Conservation (phyloP, 352 stramenopile species). For the Globisporangium lucens region DNA sequence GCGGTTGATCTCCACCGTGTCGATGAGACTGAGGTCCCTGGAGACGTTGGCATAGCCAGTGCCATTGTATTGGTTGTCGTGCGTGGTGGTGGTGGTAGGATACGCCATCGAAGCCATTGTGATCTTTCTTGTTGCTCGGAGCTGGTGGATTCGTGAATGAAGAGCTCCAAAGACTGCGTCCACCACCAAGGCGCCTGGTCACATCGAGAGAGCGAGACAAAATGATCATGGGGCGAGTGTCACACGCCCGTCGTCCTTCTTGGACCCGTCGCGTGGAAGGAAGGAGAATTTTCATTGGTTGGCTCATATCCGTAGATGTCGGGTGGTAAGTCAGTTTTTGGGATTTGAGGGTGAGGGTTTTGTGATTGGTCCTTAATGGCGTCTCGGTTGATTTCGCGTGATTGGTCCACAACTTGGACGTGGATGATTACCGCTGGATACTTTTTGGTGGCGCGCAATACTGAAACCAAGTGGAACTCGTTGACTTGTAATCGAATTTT, state of each 20-base stretch:
- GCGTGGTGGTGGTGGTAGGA: not conserved
- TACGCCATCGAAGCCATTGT: not conserved
- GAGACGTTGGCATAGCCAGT: not conserved
- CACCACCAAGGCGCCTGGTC: not conserved
- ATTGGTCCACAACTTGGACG: not conserved
- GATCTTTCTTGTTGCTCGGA: not conserved
- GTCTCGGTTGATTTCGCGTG: not conserved
- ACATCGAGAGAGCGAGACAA: not conserved
- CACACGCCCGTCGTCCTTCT: not conserved
- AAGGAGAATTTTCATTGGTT: not conserved
- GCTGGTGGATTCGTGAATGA: not conserved
- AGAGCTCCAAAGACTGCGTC: not conserved
- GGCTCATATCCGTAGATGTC: no score
- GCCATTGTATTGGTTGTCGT: not conserved
- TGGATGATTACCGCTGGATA: not conserved
- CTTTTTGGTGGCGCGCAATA: not conserved
- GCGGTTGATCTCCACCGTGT: not conserved
- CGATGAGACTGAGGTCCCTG: not conserved
- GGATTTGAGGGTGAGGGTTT: no score
- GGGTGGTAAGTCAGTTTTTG: not conserved
- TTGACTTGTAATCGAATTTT: not conserved
- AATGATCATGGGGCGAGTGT: not conserved
- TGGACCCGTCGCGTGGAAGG: not conserved
- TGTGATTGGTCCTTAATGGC: no score
- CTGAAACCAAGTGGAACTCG: not conserved